Evolutionary conservation across 176 grass and related monocot genomes (phyloP).

Genomic region (Echinochloa phyllopogon): DNA sequence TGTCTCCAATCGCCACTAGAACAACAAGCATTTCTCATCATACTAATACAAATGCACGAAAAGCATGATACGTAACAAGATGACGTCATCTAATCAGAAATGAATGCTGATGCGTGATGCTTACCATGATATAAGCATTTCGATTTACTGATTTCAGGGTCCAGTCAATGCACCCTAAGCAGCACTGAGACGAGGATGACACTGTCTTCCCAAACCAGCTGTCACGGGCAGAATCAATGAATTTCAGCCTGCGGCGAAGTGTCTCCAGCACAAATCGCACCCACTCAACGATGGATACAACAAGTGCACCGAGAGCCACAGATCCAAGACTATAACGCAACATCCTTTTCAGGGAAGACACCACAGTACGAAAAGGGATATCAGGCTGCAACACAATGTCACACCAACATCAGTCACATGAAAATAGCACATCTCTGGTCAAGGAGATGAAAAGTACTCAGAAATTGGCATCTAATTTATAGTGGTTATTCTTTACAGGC

Average conservation of each 20-base stretch:
- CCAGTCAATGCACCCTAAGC: constrained; percentile 92
- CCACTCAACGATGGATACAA: constrained; percentile 82
- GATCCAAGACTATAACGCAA: constrained; percentile 86
- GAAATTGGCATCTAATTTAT: constrained; percentile 1
- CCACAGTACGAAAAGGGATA: constrained; percentile 82
- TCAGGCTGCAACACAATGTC: constrained; percentile 70
- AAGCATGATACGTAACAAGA: not conserved
- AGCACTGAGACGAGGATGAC: constrained; percentile 82
- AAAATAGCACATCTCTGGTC: not conserved
- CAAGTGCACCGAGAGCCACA: constrained; percentile 78
- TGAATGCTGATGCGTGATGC: not conserved
- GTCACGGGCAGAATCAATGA: constrained; percentile 48
- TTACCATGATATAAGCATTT: constrained; percentile 92
- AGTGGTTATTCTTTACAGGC: not conserved
- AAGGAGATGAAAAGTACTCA: not conserved
- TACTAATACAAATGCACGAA: not conserved
- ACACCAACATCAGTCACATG: constrained; percentile 6
- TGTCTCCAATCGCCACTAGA: not conserved
- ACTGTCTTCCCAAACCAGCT: constrained; percentile 64
- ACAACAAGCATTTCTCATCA: not conserved
- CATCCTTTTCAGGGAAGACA: constrained; percentile 80
- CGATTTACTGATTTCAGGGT: constrained; percentile 84
- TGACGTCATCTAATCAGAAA: constrained; percentile 13
- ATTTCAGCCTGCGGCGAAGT: constrained; percentile 75
- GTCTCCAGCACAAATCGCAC: constrained; percentile 79